phyloP scores from a whole-genome alignment of 495 filamentous ascomycete genomes.

The Corynascus novoguineensis region DNA sequence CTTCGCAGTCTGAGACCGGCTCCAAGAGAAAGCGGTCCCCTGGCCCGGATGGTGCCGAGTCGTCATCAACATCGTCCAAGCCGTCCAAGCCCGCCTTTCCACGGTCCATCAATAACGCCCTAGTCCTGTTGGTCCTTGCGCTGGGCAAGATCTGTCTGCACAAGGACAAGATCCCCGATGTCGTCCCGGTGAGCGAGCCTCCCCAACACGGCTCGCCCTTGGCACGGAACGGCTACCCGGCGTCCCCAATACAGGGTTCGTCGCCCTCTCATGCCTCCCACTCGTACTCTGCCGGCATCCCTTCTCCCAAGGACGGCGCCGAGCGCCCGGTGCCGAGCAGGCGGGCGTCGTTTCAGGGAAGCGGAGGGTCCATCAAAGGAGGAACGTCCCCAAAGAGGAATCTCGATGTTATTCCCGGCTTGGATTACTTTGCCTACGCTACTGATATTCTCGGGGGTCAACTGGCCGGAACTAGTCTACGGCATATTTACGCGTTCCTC shows the following conservation, averaged over 20 bases:
- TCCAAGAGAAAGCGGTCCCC: slow-evolving; percentile 56
- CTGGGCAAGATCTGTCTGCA: slow-evolving; percentile 77
- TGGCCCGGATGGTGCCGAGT: slow-evolving; percentile 33
- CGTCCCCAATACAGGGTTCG: slow-evolving; percentile 46
- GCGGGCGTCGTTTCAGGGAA: slow-evolving; percentile 41
- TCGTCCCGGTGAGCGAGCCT: slow-evolving; percentile 43
- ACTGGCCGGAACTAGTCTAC: slow-evolving; percentile 67
- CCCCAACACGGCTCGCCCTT: slow-evolving; percentile 39
- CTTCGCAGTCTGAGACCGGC: slow-evolving; percentile 34
- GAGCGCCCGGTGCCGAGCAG: slow-evolving; percentile 39
- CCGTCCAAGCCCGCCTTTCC: slow-evolving; percentile 42
- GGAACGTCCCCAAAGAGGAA: slow-evolving; percentile 50
- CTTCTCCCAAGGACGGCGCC: slow-evolving; percentile 44
- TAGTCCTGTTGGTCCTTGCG: slow-evolving; percentile 77
- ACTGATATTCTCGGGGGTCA: slow-evolving; percentile 81
- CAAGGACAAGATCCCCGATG: slow-evolving; percentile 56
- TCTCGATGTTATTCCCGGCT: slow-evolving; percentile 79
- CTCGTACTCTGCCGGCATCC: slow-evolving; percentile 37
- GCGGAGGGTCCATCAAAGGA: slow-evolving; percentile 19
- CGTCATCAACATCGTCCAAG: slow-evolving; percentile 27
- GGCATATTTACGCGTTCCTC: slow-evolving; percentile 78
- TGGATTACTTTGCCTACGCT: slow-evolving; percentile 83
- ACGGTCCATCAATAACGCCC: slow-evolving; percentile 63
- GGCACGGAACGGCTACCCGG: slow-evolving; percentile 43
- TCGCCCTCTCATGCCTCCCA: slow-evolving; percentile 38